Base-by-base conservation (phyloP, 345 rosid genomes). In the Sisymbrium irio region DNA sequence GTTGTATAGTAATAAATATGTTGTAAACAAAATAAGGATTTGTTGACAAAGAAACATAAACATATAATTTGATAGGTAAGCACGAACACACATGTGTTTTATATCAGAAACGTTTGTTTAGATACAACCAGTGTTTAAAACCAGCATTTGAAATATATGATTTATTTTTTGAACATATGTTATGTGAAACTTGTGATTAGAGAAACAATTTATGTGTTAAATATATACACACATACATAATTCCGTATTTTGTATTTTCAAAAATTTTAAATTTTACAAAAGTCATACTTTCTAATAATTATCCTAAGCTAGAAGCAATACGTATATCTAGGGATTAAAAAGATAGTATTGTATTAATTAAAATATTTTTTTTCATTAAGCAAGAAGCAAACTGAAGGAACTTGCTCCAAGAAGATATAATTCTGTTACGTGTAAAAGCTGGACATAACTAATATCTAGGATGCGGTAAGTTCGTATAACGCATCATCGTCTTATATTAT, bases 41-140 rank as follows among this genome's bases (percentile, higher is more conserved):
- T 71, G 18, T 13, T 49, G n/a, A 27, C 20, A 71, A 70, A 32
- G 46, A 56, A 42, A 32, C 15, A 32, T 44, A 57, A 45, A 7
- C 20, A 67, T 25, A 42, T 4, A 56, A 13, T 57, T 57, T 57
- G 73, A 58, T 45, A 45, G 17, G 36, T 58, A 58, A 58, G 13
- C 13, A 33, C 58, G 56, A 46, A 58, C 33, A 15, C 33, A 15
- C 57, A 45, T 58, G 45, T 69, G 25, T 39, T 69, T 45, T 58
- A 45, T 56, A 57, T 33, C 37, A 22, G 56, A 44, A 69, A 58
- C 45, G 15, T 56, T 30, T 42, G 44, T 53, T 56, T 41, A 42
- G 8, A 69, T 57, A 55, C 32, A 54, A 17, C 28, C 32, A 55
- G 42, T 27, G 19, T 39, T 27, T 53, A 15, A 53, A 67, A 33